Evolutionary conservation across 805 yeast genomes (phyloP), one percentile per base, ranked within the genome.

Genomic region (Candida boleticola): DNA sequence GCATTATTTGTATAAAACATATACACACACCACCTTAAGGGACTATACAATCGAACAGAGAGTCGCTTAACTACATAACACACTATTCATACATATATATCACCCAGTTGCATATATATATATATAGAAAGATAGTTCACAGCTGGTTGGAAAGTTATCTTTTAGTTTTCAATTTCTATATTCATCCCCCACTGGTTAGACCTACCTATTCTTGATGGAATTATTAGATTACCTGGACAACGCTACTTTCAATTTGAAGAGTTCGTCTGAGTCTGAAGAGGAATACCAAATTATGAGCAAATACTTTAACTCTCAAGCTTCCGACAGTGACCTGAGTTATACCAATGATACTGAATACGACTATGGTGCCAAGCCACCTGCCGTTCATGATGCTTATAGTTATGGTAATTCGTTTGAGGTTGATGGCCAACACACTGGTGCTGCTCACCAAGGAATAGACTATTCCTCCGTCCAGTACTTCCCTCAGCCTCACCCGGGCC

Each of bases 321-420:
- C 41, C n/a, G 41, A 38, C n/a, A 31, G 21, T 30, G 41, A 38
- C 19, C 41, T 38, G 41, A 29, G 36, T 19, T 38, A 31, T 19
- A 38, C 41, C 5, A 38, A 38, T 23, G 41, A 38, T 21, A 38
- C 41, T 25, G 41, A 38, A 5, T 38, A 38, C 19, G 41, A 38
- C 16, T 38, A 29, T 17, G 16, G 20, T 14, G 29, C 29, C 18
- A 14, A 27, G 19, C 29, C 36, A 13, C 22, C 20, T n/a, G 16
- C 14, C 5, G 21, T 7, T 13, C 39, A 36, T 9, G 36, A 32
- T 11, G 37, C 26, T 19, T 37, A 37, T 25, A 29, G 40, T 18
- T 37, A 37, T 18, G 29, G 31, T 3, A 37, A 20, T 17, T 5
- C 34, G 21, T 37, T 37, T n/a, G 40, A 37, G 11, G 35, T 31